A percentile compares a stretch with the other conserved stretches of the same genome.
phyloP scores from a whole-genome alignment of 192 early-diverging fungal genomes.

The Mortierella antarctica region DNA sequence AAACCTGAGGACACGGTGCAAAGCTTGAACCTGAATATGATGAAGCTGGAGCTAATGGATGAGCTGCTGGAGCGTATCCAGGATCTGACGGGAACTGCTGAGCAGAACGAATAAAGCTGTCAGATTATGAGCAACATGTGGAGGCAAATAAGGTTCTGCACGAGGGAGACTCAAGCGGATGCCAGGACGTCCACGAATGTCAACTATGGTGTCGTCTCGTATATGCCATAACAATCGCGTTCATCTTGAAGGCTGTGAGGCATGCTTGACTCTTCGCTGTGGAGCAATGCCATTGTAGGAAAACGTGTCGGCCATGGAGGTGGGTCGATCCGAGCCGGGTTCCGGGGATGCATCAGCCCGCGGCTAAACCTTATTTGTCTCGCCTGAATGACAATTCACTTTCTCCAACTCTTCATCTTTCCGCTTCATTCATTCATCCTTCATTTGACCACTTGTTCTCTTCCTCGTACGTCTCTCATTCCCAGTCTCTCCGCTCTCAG shows the following conservation, averaged over 20 bases:
- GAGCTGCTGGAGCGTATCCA: constrained; percentile 36
- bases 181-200: too few species aligned
- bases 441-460: background rate
- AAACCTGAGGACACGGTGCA: constrained; percentile 15
- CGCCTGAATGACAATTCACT: background rate
- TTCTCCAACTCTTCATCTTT: background rate
- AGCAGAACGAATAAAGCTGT: background rate
- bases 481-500: background rate
- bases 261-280: too few species aligned
- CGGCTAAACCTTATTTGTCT: background rate
- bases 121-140: too few species aligned
- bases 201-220: too few species aligned
- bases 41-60: constrained; percentile 41
- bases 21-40: constrained; percentile 41
- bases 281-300: too few species aligned
- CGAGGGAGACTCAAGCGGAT: too few species aligned
- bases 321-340: constrained; percentile 3
- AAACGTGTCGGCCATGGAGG: too few species aligned
- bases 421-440: background rate
- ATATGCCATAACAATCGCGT: too few species aligned
- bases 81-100: constrained; percentile 12
- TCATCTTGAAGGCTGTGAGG: too few species aligned
- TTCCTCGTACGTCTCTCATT: background rate
- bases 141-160: too few species aligned
- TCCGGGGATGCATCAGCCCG: background rate